Conservation (phyloP, 2,329 filamentous ascomycete species). For the Rachicladosporium sp. region DNA sequence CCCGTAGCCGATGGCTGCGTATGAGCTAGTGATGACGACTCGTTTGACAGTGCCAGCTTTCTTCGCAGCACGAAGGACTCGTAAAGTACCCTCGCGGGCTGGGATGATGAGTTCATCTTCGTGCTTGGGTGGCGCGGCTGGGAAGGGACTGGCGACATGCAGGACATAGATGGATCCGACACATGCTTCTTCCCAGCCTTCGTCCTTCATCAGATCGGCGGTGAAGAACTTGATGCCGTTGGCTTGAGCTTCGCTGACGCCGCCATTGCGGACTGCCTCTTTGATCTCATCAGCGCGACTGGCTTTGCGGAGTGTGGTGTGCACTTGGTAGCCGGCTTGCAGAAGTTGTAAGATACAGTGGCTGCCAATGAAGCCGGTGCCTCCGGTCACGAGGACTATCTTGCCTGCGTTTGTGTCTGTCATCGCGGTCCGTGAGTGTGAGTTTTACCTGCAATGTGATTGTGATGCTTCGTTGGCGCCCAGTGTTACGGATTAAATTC, state of each 20-base stretch:
- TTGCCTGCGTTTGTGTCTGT: background rate
- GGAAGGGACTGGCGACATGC: constrained; percentile 18
- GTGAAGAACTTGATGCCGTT: constrained; percentile 17
- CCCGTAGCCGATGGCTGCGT: constrained; percentile 12
- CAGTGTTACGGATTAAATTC: too few relatives aligned
- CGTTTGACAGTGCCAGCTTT: constrained; percentile 23
- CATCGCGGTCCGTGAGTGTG: too few relatives aligned
- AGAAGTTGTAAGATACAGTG: constrained; percentile 7
- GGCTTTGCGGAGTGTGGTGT: constrained; percentile 15
- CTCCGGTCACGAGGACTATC: constrained; percentile 9
- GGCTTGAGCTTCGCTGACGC: constrained; percentile 3
- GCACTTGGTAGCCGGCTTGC: constrained; percentile 9
- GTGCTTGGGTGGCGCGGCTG: constrained; percentile 13
- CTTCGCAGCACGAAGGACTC: constrained; percentile 26
- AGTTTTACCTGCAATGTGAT: too few relatives aligned
- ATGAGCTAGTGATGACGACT: constrained; percentile 27
- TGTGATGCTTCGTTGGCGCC: too few relatives aligned
- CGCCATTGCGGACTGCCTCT: background rate
- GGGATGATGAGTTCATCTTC: constrained; percentile 9
- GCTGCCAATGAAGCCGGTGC: constrained; percentile 4
- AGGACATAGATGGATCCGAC: constrained; percentile 28
- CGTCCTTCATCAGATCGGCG: constrained; percentile 24
- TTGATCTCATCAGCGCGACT: constrained; percentile 13
- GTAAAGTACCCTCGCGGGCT: constrained; percentile 24
- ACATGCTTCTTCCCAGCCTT: constrained; percentile 31